Percentiles rank a stretch among this genome's conserved stretches.
Conservation (phyloP, 306 rosid species). For the Castanospermum australe region DNA sequence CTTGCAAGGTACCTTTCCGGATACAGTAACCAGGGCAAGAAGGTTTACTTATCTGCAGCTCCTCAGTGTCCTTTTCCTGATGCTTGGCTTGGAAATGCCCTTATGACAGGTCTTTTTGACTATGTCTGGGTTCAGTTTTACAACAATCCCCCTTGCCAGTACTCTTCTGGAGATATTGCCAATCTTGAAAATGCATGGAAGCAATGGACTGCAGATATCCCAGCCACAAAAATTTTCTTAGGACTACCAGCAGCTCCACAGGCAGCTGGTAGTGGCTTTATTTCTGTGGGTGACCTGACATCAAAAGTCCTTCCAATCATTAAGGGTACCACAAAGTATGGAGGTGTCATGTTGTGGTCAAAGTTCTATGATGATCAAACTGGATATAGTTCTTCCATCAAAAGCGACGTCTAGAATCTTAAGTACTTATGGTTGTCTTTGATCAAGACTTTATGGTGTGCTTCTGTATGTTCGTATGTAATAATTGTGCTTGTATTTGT, state of each 20-base stretch:
- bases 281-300: conserved; percentile 37
- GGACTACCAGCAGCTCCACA: conserved; percentile 58
- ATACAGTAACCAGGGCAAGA: conserved; percentile 40
- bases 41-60: conserved; percentile 54
- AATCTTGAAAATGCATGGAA: conserved; percentile 51
- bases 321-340: conserved; percentile 53
- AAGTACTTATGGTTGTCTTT: not conserved
- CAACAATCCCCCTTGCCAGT: conserved; percentile 58
- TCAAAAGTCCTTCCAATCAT: conserved; percentile 55
- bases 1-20: conserved; percentile 50
- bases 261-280: conserved; percentile 62
- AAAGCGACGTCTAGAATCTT: conserved; percentile 33
- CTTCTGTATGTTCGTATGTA: not conserved
- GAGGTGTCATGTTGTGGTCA: conserved; percentile 79
- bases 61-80: conserved; percentile 70
- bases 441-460: not conserved
- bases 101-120: conserved; percentile 60
- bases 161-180: conserved; percentile 38
- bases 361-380: conserved; percentile 61
- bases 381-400: conserved; percentile 59
- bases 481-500: not conserved
- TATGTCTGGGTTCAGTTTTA: conserved; percentile 67
- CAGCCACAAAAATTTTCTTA: conserved; percentile 44
- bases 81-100: conserved; percentile 54
- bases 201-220: conserved; percentile 50